Conservation (phyloP, 768 basidiomycete species). For the Pleurotus tuber-regium region DNA sequence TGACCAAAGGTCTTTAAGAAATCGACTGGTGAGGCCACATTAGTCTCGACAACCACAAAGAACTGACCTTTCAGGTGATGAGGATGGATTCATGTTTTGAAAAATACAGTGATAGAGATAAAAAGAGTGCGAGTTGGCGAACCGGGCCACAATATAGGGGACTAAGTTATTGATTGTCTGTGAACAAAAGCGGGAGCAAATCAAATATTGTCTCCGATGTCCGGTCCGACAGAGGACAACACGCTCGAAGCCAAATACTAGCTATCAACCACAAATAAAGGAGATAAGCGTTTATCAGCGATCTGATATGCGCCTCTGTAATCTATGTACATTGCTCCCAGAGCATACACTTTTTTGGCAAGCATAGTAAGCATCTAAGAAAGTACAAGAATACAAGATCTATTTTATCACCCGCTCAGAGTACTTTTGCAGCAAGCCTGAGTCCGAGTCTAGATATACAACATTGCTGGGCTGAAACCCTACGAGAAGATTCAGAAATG, state of each 20-base stretch:
- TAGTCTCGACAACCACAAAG: no score
- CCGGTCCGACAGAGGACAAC: neutral
- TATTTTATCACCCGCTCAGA: no score
- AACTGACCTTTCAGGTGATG: conserved; percentile 6
- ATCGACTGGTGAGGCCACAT: no score
- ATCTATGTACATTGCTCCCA: no score
- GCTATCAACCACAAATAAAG: no score
- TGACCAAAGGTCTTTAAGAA: conserved; percentile 7
- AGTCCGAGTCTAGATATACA: conserved; percentile 7
- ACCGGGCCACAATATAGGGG: neutral
- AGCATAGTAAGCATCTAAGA: no score
- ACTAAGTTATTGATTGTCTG: neutral
- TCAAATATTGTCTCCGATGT: neutral
- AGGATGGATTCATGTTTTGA: neutral
- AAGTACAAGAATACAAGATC: no score
- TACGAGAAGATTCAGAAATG: conserved; percentile 8
- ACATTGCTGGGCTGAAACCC: neutral
- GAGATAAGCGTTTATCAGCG: no score
- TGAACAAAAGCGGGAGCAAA: conserved; percentile 9
- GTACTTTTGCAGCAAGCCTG: neutral
- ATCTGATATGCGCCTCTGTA: no score
- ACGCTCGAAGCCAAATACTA: no score
- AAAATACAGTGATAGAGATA: neutral
- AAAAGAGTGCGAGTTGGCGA: neutral
- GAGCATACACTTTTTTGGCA: no score